Evolutionary conservation across 441 rosid species (phyloP).

Genomic region (Syzygium malaccense): DNA sequence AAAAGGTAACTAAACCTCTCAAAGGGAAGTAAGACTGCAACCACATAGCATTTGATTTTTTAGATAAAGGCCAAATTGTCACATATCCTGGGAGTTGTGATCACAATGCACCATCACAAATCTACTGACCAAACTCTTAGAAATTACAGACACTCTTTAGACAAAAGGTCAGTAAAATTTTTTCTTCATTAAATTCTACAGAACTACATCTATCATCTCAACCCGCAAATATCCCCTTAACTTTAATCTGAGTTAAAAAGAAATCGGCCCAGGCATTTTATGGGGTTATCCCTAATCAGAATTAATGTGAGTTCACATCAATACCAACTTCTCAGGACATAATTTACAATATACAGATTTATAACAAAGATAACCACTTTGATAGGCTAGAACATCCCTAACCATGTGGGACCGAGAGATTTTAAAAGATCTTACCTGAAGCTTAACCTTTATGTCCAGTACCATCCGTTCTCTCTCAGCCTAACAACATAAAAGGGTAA

Average conservation of each 20-base stretch:
- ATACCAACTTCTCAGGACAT: background rate
- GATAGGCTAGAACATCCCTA: background rate
- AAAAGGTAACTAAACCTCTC: background rate
- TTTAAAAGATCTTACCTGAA: slow-evolving; percentile 54
- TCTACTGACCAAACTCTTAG: background rate
- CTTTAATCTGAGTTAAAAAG: background rate
- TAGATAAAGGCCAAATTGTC: background rate
- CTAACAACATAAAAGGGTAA: slow-evolving; percentile 25
- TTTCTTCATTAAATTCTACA: background rate
- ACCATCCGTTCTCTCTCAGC: slow-evolving; percentile 99
- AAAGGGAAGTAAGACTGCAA: background rate
- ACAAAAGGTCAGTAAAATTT: background rate
- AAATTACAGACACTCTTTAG: background rate
- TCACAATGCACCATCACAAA: background rate
- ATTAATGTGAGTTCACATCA: background rate
- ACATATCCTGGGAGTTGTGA: background rate
- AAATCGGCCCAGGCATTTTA: background rate
- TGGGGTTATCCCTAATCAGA: background rate
- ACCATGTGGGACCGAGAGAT: background rate
- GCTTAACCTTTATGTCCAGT: slow-evolving; percentile 96
- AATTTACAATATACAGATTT: background rate
- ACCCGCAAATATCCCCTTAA: background rate
- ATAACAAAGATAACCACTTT: background rate
- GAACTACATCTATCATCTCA: background rate
- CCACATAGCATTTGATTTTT: background rate